Evolutionary conservation across 2,329 filamentous ascomycete genomes (phyloP), one percentile per base, ranked within the genome.

Genomic region (Ascochyta clinopodiicola): DNA sequence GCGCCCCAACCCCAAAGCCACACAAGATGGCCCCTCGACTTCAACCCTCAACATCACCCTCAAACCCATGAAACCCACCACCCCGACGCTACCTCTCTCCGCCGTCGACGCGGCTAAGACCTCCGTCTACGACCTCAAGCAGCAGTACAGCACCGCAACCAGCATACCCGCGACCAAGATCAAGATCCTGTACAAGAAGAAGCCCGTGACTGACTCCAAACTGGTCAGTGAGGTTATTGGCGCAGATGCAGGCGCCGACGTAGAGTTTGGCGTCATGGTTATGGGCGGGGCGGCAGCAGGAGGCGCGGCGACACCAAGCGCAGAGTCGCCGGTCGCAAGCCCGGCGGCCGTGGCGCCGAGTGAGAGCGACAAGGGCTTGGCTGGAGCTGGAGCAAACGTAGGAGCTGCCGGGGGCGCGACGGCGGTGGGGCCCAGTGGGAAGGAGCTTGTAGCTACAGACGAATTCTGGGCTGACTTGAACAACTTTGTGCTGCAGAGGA

Each of bases 181-280:
- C 72, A 92, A 93, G 79, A 78, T 99, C 9, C 79, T 99, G 59
- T 85, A 89, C 71, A 90, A 90, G 75, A 96, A 95, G 80, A 96
- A 96, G 76, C 94, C 94, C 0, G 85, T 92, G 0, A 73, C 83
- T 0, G 92, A 96, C 69, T 86, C 82, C 63, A 95, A 94, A 79
- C 86, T 89, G 0, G 77, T 97, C 6, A 85, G 85, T 52, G 93
- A 96, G 54, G 72, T 96, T 0, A 64, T 93, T 1, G 75, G 81
- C 0, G 81, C 84, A 3, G 85, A 84, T 39, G 81, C 78, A 25
- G 81, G 66, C 17, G 75, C 66, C 1, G 80, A 78, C 10, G 80
- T 94, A 0, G 92, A 96, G 74, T 88, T 98, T 60, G 86, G 86
- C 1, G 84, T 97, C 51, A 98, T 98, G 92, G 83, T 97, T 19